Percentiles rank a stretch among this genome's conserved stretches.
Conservation (phyloP, 345 rosid species). For the Brassica nigra region DNA sequence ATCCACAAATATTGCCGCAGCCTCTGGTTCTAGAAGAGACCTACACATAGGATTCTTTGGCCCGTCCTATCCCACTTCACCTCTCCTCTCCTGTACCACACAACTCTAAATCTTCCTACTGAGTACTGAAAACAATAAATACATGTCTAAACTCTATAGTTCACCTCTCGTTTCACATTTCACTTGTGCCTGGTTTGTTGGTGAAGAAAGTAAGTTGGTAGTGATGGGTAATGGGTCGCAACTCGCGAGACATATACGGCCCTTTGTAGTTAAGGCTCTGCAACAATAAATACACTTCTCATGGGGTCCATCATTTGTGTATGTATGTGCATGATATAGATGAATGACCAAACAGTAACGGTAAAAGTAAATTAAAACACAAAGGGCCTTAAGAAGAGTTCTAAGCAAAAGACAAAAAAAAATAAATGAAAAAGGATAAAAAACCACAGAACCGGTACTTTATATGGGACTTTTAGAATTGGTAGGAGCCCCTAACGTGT, state of each 20-base stretch:
- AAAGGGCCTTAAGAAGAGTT: background rate
- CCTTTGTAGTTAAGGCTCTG: conserved; percentile 32
- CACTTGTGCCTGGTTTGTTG: conserved; percentile 5
- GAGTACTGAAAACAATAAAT: background rate
- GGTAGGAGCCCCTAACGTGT: too few relatives aligned
- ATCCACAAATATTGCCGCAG: background rate
- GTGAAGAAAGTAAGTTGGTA: background rate
- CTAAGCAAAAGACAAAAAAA: too few relatives aligned
- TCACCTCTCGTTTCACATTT: background rate
- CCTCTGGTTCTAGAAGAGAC: background rate
- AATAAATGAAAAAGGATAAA: too few relatives aligned
- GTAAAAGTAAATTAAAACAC: conserved; percentile 17
- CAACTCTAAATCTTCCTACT: background rate
- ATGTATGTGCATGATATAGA: background rate
- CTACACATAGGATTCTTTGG: background rate
- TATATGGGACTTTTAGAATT: too few relatives aligned
- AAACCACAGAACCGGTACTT: too few relatives aligned
- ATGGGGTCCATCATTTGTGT: conserved; percentile 1
- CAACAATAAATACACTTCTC: conserved; percentile 31
- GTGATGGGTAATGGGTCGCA: conserved; percentile 13
- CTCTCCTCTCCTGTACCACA: background rate
- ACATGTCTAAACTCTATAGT: background rate
- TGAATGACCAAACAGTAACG: background rate
- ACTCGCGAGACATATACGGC: conserved; percentile 27
- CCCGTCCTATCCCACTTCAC: background rate